These are phyloP conservation scores for Xanthoconium stramineum DNA, from an alignment of 768 basidiomycete genomes.

Conservation along the genomic window DNA sequence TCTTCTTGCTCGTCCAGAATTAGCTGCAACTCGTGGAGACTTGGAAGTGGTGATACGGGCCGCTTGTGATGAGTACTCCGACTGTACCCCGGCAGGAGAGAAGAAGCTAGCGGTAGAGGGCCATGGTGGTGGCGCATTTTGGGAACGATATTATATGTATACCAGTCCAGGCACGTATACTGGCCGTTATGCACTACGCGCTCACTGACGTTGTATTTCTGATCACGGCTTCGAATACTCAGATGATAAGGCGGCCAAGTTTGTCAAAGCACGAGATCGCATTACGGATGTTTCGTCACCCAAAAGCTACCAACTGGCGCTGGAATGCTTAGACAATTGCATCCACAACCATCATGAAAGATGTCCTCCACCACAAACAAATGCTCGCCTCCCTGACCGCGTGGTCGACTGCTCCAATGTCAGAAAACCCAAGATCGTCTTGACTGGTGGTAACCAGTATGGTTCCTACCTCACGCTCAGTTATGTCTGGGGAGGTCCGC, in stretches of 20 bases:
- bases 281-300: background rate
- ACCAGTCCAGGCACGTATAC: background rate
- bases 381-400: background rate
- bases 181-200: background rate
- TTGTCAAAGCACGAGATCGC: slow-evolving; percentile 1
- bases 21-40: background rate
- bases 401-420: background rate
- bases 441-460: background rate
- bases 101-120: background rate
- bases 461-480: background rate
- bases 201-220: background rate
- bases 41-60: background rate
- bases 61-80: background rate
- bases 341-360: background rate
- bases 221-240: background rate
- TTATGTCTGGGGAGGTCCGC: slow-evolving; percentile 1
- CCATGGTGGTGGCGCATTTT: background rate
- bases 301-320: background rate
- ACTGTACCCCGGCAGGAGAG: background rate
- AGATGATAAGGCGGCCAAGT: background rate
- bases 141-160: background rate
- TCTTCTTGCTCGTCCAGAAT: background rate
- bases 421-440: background rate
- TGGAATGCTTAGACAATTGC: background rate
- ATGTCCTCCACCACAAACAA: background rate